Percentiles rank a stretch among this genome's conserved stretches.
phyloP scores from a whole-genome alignment of 2,329 filamentous ascomycete species.

The Exophiala viscosa region DNA sequence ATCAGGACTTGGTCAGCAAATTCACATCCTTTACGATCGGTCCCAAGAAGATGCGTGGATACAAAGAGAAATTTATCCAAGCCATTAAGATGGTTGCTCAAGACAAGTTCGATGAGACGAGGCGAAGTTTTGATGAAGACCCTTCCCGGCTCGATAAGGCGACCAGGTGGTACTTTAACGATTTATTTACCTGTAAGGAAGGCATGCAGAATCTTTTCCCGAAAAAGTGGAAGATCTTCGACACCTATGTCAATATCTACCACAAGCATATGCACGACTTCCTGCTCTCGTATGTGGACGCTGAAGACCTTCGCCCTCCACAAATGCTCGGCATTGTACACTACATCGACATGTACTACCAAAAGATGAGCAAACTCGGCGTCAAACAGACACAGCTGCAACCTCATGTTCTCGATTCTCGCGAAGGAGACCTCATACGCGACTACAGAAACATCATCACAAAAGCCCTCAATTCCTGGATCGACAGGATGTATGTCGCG shows the following conservation, averaged over 20 bases:
- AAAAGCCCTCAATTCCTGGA: conserved; percentile 94
- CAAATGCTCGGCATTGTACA: conserved; percentile 90
- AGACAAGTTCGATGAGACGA: conserved; percentile 67
- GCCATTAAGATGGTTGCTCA: conserved; percentile 71
- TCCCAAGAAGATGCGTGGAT: conserved; percentile 85
- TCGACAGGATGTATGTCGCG: conserved; percentile 81
- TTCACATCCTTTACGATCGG: conserved; percentile 96
- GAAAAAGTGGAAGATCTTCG: conserved; percentile 93
- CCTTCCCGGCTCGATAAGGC: conserved; percentile 79
- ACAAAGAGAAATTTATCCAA: conserved; percentile 91
- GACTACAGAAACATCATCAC: conserved; percentile 96
- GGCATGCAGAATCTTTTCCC: conserved; percentile 91
- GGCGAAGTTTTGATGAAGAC: conserved; percentile 75
- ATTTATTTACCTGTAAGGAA: conserved; percentile 88
- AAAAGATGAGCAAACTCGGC: conserved; percentile 89
- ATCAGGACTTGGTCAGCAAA: conserved; percentile 86
- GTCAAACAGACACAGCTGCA: conserved; percentile 70
- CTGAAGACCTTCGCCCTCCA: conserved; percentile 75
- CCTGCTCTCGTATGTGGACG: conserved; percentile 75
- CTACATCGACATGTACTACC: conserved; percentile 94
- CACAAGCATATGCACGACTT: conserved; percentile 96
- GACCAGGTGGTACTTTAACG: conserved; percentile 96
- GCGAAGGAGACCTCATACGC: conserved; percentile 82
- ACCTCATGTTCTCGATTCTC: conserved; percentile 85
- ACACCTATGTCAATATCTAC: conserved; percentile 85